Percentiles rank a stretch among this genome's conserved stretches.
Conservation (phyloP, 441 rosid genomes). For the Bruguiera hainesii region DNA sequence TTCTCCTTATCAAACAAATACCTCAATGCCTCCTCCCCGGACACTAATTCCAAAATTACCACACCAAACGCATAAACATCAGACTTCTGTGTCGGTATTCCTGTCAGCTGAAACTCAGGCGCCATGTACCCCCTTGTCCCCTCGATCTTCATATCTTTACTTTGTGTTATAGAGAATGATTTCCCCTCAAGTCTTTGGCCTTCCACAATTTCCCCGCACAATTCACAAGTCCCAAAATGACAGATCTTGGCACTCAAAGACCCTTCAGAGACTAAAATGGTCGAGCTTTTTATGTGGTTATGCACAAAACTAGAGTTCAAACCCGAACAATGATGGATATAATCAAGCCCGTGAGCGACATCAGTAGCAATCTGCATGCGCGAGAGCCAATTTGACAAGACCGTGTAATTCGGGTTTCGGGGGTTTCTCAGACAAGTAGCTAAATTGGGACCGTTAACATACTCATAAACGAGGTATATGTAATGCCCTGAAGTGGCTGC, state of each 20-base stretch:
- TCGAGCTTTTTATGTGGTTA: conserved; percentile 64
- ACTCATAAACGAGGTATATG: conserved; percentile 64
- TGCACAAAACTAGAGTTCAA: conserved; percentile 52
- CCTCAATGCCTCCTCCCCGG: conserved; percentile 73
- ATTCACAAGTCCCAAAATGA: conserved; percentile 79
- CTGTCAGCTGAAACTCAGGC: conserved; percentile 56
- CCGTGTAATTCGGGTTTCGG: conserved; percentile 58
- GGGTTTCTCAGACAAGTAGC: conserved; percentile 59
- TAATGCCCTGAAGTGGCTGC: conserved; percentile 59
- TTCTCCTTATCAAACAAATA: conserved; percentile 37
- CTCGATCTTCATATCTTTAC: conserved; percentile 45
- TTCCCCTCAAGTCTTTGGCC: conserved; percentile 17
- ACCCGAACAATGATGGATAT: conserved; percentile 68
- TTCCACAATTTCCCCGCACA: conserved; percentile 65
- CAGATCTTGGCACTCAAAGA: conserved; percentile 66
- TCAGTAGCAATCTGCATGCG: conserved; percentile 79
- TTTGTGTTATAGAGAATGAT: conserved; percentile 22
- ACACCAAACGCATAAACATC: conserved; percentile 82
- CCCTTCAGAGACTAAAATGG: conserved; percentile 58
- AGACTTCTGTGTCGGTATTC: conserved; percentile 60
- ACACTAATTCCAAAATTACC: conserved; percentile 64
- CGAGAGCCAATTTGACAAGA: conserved; percentile 63
- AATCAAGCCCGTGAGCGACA: conserved; percentile 84
- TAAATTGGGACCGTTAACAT: conserved; percentile 53
- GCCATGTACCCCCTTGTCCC: conserved; percentile 87